These are phyloP conservation scores for Candida schatavii DNA, from an alignment of 805 yeast species.

Conservation along the genomic window DNA sequence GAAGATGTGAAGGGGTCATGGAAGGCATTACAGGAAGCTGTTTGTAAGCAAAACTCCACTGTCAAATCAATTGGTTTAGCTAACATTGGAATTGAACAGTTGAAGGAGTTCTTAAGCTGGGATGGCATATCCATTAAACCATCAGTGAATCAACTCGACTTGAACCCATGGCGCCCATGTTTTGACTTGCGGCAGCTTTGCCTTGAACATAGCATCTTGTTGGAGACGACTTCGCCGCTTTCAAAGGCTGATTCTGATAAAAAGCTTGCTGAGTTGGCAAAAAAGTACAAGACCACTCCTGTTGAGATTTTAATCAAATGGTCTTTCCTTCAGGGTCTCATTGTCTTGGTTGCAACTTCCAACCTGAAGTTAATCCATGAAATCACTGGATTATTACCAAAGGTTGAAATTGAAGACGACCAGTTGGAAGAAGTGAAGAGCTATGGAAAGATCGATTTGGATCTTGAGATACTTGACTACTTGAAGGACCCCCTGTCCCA, in stretches of 20 bases:
- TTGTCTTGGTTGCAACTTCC: slow-evolving; percentile 68
- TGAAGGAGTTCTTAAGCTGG: slow-evolving; percentile 61
- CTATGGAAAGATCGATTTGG: slow-evolving; percentile 40
- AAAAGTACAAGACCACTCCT: slow-evolving; percentile 46
- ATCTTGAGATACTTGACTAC: slow-evolving; percentile 30
- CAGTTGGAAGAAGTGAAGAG: slow-evolving; percentile 21
- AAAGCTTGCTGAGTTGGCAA: slow-evolving; percentile 46
- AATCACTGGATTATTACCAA: slow-evolving; percentile 53
- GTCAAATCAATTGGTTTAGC: slow-evolving; percentile 73
- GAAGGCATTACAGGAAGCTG: slow-evolving; percentile 73
- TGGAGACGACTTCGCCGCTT: slow-evolving; percentile 81
- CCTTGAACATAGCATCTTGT: slow-evolving; percentile 49
- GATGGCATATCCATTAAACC: slow-evolving; percentile 45
- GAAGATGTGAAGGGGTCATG: slow-evolving; percentile 47
- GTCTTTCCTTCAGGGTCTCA: slow-evolving; percentile 69
- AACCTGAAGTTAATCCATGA: slow-evolving; percentile 48
- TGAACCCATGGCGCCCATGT: slow-evolving; percentile 81
- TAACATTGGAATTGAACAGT: slow-evolving; percentile 59
- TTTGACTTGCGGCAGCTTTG: slow-evolving; percentile 61
- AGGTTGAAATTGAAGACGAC: slow-evolving; percentile 20
- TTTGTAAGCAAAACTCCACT: slow-evolving; percentile 34
- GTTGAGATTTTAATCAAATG: slow-evolving; percentile 71
- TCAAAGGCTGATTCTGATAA: slow-evolving; percentile 55
- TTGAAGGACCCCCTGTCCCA: slow-evolving; percentile 36
- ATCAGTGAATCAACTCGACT: slow-evolving; percentile 77